Evolutionary conservation across 192 early-diverging fungal species (phyloP).

Genomic region (Podochytrium sp.): DNA sequence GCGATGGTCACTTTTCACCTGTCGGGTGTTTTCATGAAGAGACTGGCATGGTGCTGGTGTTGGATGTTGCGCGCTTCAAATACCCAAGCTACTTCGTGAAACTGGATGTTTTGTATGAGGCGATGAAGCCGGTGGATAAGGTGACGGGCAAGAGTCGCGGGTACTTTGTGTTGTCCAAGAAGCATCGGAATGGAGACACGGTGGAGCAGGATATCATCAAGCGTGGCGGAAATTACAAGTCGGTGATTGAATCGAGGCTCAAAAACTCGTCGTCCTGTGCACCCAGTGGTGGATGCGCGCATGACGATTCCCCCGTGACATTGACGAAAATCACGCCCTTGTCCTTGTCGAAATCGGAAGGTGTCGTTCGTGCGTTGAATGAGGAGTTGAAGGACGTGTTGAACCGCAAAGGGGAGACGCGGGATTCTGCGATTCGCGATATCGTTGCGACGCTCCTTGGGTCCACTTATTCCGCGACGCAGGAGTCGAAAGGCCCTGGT

Average conservation of each 20-base stretch:
- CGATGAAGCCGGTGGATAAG: conserved; percentile 78
- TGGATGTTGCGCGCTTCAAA: conserved; percentile 89
- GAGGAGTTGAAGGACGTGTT: neutral
- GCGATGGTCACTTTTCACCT: conserved; percentile 94
- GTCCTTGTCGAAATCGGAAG: conserved; percentile 5
- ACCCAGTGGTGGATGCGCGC: neutral
- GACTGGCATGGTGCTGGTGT: conserved; percentile 75
- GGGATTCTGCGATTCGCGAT: neutral
- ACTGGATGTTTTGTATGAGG: conserved; percentile 73
- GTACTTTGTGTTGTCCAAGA: conserved; percentile 76
- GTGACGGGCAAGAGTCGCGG: conserved; percentile 84
- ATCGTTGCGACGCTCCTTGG: neutral
- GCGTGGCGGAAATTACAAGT: neutral
- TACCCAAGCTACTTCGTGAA: conserved; percentile 88
- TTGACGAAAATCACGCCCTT: conserved; percentile 27
- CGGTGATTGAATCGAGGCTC: neutral
- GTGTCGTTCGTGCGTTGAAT: neutral
- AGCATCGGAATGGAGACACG: conserved; percentile 45
- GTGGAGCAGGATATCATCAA: neutral
- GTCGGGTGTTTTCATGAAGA: conserved; percentile 81
- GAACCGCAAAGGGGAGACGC: neutral
- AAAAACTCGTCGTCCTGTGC: neutral
- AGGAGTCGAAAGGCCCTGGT: neutral
- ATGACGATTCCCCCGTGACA: neutral
- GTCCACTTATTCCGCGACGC: neutral